Evolutionary conservation across 306 rosid species (phyloP).

Genomic region (Ammopiptanthus mongolicus): DNA sequence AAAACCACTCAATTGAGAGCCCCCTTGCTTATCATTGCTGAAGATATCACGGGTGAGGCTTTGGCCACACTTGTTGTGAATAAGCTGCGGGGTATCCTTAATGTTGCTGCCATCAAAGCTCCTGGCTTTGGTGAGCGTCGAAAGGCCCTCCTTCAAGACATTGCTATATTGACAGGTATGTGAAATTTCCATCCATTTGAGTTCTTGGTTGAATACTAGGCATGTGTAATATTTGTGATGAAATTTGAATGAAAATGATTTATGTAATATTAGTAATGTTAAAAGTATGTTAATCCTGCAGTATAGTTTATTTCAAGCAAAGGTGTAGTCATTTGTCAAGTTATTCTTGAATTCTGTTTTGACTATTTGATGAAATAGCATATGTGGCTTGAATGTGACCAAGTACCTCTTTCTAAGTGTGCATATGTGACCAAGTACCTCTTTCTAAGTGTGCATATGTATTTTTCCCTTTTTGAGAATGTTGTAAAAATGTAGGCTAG

Average conservation of each 20-base stretch:
- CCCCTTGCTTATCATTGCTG: conserved; percentile 84
- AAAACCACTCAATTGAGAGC: conserved; percentile 96
- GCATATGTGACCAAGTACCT: too few species aligned
- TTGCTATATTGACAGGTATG: conserved; percentile 93
- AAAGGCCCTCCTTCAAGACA: conserved; percentile 92
- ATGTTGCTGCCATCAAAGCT: conserved; percentile 98
- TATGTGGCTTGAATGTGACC: background rate
- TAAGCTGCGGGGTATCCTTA: conserved; percentile 87
- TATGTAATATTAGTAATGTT: background rate
- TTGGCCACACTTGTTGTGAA: conserved; percentile 99
- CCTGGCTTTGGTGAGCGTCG: conserved; percentile 93
- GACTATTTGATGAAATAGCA: background rate
- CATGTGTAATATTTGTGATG: background rate
- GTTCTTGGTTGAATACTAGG: background rate
- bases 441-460: too few species aligned
- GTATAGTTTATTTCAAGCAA: background rate
- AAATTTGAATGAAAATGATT: background rate
- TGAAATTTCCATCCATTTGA: background rate
- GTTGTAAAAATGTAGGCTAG: too few species aligned
- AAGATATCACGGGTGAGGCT: conserved; percentile 96
- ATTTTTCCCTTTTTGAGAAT: background rate
- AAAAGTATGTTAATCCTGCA: background rate
- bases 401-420: background rate
- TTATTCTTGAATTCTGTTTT: background rate
- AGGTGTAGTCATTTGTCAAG: background rate